These are phyloP conservation scores for Nemania diffusa DNA, from an alignment of 2,329 filamentous ascomycete species.

Conservation along the genomic window DNA sequence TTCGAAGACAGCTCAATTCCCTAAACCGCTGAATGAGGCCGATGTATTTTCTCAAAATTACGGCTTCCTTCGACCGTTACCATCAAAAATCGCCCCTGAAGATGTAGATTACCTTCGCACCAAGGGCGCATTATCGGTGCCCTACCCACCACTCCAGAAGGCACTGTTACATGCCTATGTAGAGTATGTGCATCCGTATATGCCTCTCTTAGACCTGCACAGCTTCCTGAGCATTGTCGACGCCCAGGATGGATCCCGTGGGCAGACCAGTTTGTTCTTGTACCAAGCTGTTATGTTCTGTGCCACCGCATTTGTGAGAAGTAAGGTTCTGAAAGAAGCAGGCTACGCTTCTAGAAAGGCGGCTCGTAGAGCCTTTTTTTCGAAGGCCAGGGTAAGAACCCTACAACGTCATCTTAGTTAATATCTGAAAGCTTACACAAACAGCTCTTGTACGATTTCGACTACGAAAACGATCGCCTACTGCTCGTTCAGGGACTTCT, in stretches of 20 bases:
- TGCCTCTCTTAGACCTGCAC: conserved; percentile 83
- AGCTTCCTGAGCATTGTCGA: conserved; percentile 70
- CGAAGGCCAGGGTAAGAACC: conserved; percentile 79
- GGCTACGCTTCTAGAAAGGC: conserved; percentile 82
- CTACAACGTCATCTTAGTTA: conserved; percentile 17
- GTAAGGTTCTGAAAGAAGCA: conserved; percentile 77
- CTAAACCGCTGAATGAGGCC: conserved; percentile 60
- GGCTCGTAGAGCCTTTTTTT: conserved; percentile 88
- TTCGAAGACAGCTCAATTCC: conserved; percentile 55
- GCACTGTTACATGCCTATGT: conserved; percentile 84
- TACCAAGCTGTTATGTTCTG: conserved; percentile 98
- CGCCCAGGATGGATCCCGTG: conserved; percentile 72
- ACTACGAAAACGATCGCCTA: conserved; percentile 91
- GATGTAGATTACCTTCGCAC: conserved; percentile 84
- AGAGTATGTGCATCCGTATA: conserved; percentile 92
- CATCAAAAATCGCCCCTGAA: conserved; percentile 78
- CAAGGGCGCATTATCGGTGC: conserved; percentile 86
- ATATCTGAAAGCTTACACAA: conserved; percentile 34
- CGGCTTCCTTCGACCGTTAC: conserved; percentile 81
- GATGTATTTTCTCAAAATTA: conserved; percentile 64
- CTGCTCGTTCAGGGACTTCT: conserved; percentile 88
- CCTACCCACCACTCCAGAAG: conserved; percentile 75
- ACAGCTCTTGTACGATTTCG: conserved; percentile 90
- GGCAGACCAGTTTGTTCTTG: conserved; percentile 82
- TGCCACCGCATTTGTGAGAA: conserved; percentile 87